A percentile compares a stretch with the other conserved stretches of the same genome.
Evolutionary conservation across 305 asterid species (phyloP).

Genomic region (Caryopteris hybrid): DNA sequence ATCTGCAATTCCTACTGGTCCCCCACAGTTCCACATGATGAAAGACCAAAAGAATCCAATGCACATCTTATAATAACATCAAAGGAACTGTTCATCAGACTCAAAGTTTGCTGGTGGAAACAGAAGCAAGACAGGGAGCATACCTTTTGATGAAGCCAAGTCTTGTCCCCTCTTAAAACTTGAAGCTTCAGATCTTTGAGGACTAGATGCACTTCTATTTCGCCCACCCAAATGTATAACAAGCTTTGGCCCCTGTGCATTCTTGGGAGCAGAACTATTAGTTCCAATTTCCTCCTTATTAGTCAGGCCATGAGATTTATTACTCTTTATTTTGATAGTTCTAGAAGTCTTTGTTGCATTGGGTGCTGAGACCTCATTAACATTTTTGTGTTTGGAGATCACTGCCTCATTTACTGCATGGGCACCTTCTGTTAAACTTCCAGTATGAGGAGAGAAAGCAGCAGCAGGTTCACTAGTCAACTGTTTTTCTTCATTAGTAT

Average conservation of each 20-base stretch:
- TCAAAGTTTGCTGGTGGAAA: slow-evolving; percentile 1
- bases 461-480: slow-evolving; percentile 47
- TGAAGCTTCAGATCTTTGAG: slow-evolving; percentile 64
- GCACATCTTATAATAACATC: neutral
- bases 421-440: slow-evolving; percentile 44
- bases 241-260: slow-evolving; percentile 67
- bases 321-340: slow-evolving; percentile 63
- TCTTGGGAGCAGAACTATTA: slow-evolving; percentile 39
- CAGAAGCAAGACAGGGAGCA: neutral
- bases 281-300: slow-evolving; percentile 48
- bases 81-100: neutral
- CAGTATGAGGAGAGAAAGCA: slow-evolving; percentile 50
- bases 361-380: slow-evolving; percentile 47
- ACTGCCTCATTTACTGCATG: slow-evolving; percentile 41
- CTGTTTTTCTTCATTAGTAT: slow-evolving; percentile 36
- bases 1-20: neutral
- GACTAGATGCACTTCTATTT: slow-evolving; percentile 43
- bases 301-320: slow-evolving; percentile 36
- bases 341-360: slow-evolving; percentile 46
- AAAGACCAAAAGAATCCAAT: slow-evolving; percentile 1
- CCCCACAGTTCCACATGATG: neutral
- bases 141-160: slow-evolving; percentile 62
- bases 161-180: slow-evolving; percentile 49
- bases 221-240: slow-evolving; percentile 87
- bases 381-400: slow-evolving; percentile 43